Conservation (phyloP, 2,329 filamentous ascomycete species). For the Lizonia empirigonia region DNA sequence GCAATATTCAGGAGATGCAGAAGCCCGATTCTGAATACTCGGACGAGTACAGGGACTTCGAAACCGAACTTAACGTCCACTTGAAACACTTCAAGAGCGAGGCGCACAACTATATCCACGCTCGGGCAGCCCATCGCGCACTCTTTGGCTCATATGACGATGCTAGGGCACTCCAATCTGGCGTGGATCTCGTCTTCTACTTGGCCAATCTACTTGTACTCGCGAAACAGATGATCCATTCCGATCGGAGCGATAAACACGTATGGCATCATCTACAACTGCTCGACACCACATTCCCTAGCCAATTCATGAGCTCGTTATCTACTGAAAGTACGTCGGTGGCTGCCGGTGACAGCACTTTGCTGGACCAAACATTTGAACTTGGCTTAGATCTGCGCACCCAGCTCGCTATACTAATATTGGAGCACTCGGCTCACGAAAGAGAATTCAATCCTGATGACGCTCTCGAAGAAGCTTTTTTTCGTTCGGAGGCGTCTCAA, state of each 20-base stretch:
- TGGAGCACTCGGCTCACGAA: conserved; percentile 44
- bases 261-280: conserved; percentile 38
- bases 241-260: conserved; percentile 34
- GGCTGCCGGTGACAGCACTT: conserved; percentile 46
- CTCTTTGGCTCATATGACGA: conserved; percentile 44
- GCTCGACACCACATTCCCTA: conserved; percentile 46
- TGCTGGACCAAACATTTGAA: conserved; percentile 54
- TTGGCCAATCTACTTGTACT: conserved; percentile 53
- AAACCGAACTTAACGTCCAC: conserved; percentile 42
- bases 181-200: conserved; percentile 51
- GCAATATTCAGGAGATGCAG: conserved; percentile 37
- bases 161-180: conserved; percentile 25
- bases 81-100: conserved; percentile 46
- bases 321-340: conserved; percentile 13
- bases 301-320: conserved; percentile 39
- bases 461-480: conserved; percentile 52
- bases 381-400: conserved; percentile 61
- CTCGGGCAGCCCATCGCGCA: conserved; percentile 46
- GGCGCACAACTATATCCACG: conserved; percentile 51
- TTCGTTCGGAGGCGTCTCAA: conserved; percentile 25
- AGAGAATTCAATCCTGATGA: conserved; percentile 48
- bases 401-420: conserved; percentile 57
- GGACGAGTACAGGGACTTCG: conserved; percentile 46
- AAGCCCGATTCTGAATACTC: conserved; percentile 47
- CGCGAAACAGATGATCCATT: conserved; percentile 46